These are phyloP conservation scores for Elaeagnus macrophylla DNA, from an alignment of 306 rosid genomes.

Conservation along the genomic window DNA sequence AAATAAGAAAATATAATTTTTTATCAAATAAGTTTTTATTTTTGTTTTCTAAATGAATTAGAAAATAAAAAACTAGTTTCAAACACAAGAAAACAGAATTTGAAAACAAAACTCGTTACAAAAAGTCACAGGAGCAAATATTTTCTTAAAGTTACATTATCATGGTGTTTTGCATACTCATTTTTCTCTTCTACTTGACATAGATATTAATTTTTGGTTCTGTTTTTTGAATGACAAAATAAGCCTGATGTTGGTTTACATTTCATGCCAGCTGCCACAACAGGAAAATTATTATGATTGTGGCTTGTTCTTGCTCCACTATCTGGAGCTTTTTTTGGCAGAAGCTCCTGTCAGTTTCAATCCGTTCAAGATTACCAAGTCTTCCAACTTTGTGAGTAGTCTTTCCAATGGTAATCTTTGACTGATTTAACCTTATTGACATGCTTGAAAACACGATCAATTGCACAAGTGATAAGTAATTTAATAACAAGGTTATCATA, in stretches of 20 bases:
- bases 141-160: too few species aligned
- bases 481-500: too few species aligned
- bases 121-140: too few species aligned
- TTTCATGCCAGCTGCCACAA: slow-evolving; percentile 70
- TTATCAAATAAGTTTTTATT: too few species aligned
- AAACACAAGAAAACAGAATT: too few species aligned
- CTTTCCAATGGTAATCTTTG: slow-evolving; percentile 9
- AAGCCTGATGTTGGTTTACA: slow-evolving; percentile 9
- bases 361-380: slow-evolving; percentile 59
- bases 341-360: slow-evolving; percentile 75
- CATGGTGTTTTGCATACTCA: not conserved
- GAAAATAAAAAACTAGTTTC: too few species aligned
- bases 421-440: too few species aligned
- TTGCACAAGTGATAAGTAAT: too few species aligned
- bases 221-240: not conserved
- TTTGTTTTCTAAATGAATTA: too few species aligned
- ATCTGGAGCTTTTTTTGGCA: slow-evolving; percentile 74
- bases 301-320: slow-evolving; percentile 90
- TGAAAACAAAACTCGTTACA: too few species aligned
- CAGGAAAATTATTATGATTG: slow-evolving; percentile 92
- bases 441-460: too few species aligned
- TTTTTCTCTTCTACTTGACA: not conserved
- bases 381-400: slow-evolving; percentile 70
- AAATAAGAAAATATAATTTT: too few species aligned
- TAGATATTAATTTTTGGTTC: not conserved